A percentile compares a stretch with the other conserved stretches of the same genome.
Evolutionary conservation across 768 basidiomycete genomes (phyloP).

Genomic region (Suillus americanus): DNA sequence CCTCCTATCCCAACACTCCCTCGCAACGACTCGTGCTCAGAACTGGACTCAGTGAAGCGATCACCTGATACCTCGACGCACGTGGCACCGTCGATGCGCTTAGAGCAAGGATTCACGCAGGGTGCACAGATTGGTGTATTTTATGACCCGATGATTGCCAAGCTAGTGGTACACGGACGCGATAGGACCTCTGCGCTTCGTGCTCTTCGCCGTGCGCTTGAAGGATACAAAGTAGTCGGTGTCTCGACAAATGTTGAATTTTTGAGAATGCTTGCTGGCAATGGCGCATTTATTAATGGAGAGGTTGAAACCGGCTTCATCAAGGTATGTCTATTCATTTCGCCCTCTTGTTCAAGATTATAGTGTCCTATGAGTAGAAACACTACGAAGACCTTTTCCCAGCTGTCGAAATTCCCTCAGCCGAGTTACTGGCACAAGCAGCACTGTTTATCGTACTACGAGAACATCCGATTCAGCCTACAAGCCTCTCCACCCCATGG

Average conservation of each 20-base stretch:
- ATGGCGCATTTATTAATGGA: slow-evolving; percentile 71
- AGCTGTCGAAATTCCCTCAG: slow-evolving; percentile 51
- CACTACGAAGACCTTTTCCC: slow-evolving; percentile 84
- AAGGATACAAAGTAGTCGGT: slow-evolving; percentile 89
- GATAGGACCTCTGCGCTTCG: slow-evolving; percentile 84
- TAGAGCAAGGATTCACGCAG: slow-evolving; percentile 86
- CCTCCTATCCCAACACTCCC: slow-evolving; percentile 30
- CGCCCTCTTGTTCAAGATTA: neutral
- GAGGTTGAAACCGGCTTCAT: slow-evolving; percentile 95
- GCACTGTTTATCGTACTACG: slow-evolving; percentile 75
- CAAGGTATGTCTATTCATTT: slow-evolving; percentile 39
- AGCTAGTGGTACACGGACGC: slow-evolving; percentile 85
- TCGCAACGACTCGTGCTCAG: neutral
- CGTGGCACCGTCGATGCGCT: slow-evolving; percentile 66
- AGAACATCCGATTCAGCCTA: slow-evolving; percentile 42
- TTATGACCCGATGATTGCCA: slow-evolving; percentile 92
- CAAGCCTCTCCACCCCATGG: slow-evolving; percentile 58
- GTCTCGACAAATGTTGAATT: slow-evolving; percentile 93
- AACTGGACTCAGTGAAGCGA: slow-evolving; percentile 18
- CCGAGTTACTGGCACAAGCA: slow-evolving; percentile 72
- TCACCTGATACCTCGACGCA: slow-evolving; percentile 16
- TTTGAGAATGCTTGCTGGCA: slow-evolving; percentile 72
- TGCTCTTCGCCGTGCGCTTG: slow-evolving; percentile 75
- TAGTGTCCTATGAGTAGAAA: slow-evolving; percentile 52
- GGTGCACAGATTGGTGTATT: slow-evolving; percentile 83